A percentile compares a stretch with the other conserved stretches of the same genome.
phyloP scores from a whole-genome alignment of 495 filamentous ascomycete species.

The Aspergillus bridgeri region DNA sequence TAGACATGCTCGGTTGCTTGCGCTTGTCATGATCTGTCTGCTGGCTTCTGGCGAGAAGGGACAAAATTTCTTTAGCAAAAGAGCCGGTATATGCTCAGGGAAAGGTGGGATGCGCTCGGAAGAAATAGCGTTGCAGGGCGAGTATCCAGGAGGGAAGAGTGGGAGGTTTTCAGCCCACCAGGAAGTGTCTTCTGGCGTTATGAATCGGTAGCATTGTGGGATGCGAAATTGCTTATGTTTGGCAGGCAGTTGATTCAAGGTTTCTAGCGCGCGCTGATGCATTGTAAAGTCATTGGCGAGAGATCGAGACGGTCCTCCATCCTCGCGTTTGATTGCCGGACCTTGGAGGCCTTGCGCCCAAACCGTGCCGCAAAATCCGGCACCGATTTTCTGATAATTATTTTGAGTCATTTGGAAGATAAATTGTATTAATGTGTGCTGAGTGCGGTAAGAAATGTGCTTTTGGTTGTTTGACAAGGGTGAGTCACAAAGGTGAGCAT shows the following conservation, averaged over 20 bases:
- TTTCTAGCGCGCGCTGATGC: constrained; percentile 22
- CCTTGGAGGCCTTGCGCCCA: constrained; percentile 19
- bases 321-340: constrained; percentile 34
- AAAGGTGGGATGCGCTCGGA: constrained; percentile 42
- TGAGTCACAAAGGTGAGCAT: no score
- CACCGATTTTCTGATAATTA: constrained; percentile 12
- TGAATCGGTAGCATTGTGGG: constrained; percentile 20
- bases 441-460: no score
- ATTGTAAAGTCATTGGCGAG: constrained; percentile 34
- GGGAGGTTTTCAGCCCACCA: constrained; percentile 33
- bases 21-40: constrained; percentile 23
- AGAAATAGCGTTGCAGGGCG: constrained; percentile 36
- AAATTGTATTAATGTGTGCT: no score
- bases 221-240: constrained; percentile 9
- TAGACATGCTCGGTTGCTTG: constrained; percentile 40
- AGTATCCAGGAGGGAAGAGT: constrained; percentile 26
- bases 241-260: constrained; percentile 7
- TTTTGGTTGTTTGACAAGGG: no score
- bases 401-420: no score
- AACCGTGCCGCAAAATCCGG: constrained; percentile 30
- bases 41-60: constrained; percentile 10
- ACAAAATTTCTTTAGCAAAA: constrained; percentile 35
- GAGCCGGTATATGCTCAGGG: constrained; percentile 16
- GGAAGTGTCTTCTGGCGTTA: constrained; percentile 16
- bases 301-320: constrained; percentile 31